Conservation (phyloP, 306 rosid genomes). For the Corylus avellana region DNA sequence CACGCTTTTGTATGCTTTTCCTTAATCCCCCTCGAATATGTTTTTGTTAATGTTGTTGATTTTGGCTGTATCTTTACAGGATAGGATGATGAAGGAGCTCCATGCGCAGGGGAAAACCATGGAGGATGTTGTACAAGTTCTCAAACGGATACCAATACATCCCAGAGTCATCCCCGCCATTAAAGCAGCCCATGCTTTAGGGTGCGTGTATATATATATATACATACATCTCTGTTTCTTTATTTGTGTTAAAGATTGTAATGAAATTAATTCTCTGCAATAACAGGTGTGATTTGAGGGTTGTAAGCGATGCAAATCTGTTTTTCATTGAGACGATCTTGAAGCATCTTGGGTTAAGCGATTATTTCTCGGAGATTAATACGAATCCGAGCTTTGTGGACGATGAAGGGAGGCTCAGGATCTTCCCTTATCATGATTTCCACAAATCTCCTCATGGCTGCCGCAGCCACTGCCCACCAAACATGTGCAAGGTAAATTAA, state of each 20-base stretch:
- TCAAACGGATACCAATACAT: constrained; percentile 55
- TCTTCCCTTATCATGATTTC: constrained; percentile 61
- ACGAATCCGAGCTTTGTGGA: constrained; percentile 67
- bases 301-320: constrained; percentile 76
- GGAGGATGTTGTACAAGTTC: constrained; percentile 48
- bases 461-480: constrained; percentile 60
- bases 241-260: background rate
- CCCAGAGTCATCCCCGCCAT: constrained; percentile 60
- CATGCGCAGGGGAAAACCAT: constrained; percentile 55
- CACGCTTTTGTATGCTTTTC: background rate
- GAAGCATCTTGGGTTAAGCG: constrained; percentile 64
- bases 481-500: constrained; percentile 79
- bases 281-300: constrained; percentile 73
- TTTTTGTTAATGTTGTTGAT: constrained; percentile 4
- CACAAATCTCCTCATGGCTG: constrained; percentile 58
- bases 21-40: no score
- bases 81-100: constrained; percentile 74
- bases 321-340: constrained; percentile 69
- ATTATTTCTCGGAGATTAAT: constrained; percentile 68
- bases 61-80: constrained; percentile 35
- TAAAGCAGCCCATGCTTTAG: constrained; percentile 57
- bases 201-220: constrained; percentile 27
- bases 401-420: constrained; percentile 60
- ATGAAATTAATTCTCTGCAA: background rate
- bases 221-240: background rate